Conservation (phyloP, 2,329 filamentous ascomycete genomes). For the Verticillium zaregamsianum region DNA sequence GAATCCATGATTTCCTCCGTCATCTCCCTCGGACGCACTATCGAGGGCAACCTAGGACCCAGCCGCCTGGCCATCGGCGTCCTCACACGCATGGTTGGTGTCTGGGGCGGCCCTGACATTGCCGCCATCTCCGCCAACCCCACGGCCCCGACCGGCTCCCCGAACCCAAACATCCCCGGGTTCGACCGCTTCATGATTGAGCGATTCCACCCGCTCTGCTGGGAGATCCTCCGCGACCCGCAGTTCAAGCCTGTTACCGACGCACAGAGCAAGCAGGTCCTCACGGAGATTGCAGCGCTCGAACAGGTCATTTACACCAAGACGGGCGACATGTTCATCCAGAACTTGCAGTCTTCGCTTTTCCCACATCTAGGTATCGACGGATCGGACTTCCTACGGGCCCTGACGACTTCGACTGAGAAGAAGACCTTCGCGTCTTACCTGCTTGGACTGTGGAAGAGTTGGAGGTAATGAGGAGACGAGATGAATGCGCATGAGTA, state of each 20-base stretch:
- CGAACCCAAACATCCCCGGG: constrained; percentile 66
- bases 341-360: constrained; percentile 59
- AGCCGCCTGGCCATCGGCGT: constrained; percentile 75
- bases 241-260: constrained; percentile 76
- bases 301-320: constrained; percentile 90
- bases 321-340: constrained; percentile 77
- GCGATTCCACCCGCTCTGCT: constrained; percentile 83
- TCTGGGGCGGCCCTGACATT: constrained; percentile 87
- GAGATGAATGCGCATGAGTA: not conserved
- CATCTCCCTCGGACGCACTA: constrained; percentile 75
- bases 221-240: constrained; percentile 78
- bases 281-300: constrained; percentile 80
- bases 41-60: constrained; percentile 54
- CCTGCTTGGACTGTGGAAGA: constrained; percentile 53
- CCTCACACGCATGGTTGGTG: constrained; percentile 74
- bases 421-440: constrained; percentile 62
- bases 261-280: constrained; percentile 81
- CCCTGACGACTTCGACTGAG: constrained; percentile 54
- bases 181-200: constrained; percentile 91
- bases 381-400: constrained; percentile 54
- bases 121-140: constrained; percentile 52
- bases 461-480: constrained; percentile 19
- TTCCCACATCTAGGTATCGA: constrained; percentile 63
- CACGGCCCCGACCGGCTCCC: constrained; percentile 38
- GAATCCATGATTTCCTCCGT: constrained; percentile 83